A percentile compares a stretch with the other conserved stretches of the same genome.
These are phyloP conservation scores for Poa pratensis DNA, from an alignment of 176 grass and related monocot species.

Conservation along the genomic window DNA sequence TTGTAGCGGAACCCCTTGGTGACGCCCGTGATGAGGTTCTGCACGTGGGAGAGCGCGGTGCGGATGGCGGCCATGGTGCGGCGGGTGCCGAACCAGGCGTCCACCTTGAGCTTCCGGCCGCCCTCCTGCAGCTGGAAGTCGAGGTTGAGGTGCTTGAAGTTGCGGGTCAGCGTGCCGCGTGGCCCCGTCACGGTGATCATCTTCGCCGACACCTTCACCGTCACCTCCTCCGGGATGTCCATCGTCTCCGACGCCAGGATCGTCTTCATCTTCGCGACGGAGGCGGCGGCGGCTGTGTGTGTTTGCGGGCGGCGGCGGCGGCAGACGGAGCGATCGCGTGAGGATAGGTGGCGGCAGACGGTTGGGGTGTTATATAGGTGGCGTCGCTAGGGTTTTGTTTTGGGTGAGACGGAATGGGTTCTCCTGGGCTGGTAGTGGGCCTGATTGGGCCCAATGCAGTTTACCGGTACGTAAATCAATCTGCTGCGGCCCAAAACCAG, in stretches of 20 bases:
- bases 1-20: constrained; percentile 85
- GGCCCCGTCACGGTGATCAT: constrained; percentile 69
- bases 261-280: constrained; percentile 64
- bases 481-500: no score
- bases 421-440: not conserved
- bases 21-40: constrained; percentile 85
- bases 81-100: constrained; percentile 75
- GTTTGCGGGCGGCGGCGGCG: not conserved
- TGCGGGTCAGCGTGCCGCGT: constrained; percentile 62
- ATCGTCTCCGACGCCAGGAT: constrained; percentile 74
- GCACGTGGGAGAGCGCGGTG: constrained; percentile 83
- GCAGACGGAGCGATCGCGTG: not conserved
- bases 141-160: constrained; percentile 95
- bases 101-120: constrained; percentile 66
- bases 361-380: not conserved
- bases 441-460: not conserved
- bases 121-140: constrained; percentile 69
- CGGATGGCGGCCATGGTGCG: constrained; percentile 85
- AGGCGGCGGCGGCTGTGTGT: not conserved
- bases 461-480: no score
- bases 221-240: constrained; percentile 73
- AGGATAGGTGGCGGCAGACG: not conserved
- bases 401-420: not conserved
- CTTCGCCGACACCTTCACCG: constrained; percentile 76
- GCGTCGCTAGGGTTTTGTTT: not conserved